Evolutionary conservation across 345 rosid genomes (phyloP).

Genomic region (Eucalyptus cloeziana): DNA sequence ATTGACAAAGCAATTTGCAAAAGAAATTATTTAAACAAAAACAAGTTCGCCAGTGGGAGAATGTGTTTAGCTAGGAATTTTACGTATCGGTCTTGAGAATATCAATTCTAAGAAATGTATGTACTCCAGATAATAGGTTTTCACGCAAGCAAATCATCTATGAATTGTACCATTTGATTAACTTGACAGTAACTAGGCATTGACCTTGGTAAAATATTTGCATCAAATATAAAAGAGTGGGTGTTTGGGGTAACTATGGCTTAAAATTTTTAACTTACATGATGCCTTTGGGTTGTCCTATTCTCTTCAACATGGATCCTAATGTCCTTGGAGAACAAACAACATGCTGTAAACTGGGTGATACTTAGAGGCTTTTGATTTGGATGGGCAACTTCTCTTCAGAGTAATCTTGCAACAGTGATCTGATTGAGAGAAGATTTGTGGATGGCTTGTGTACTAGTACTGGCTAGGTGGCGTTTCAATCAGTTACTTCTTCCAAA

Average conservation of each 20-base stretch:
- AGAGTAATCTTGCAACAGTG: too few relatives aligned
- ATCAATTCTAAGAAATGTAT: not conserved
- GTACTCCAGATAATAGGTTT: not conserved
- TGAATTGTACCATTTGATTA: not conserved
- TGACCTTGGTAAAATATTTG: not conserved
- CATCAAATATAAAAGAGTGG: not conserved
- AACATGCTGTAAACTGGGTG: too few relatives aligned
- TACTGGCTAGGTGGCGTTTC: too few relatives aligned
- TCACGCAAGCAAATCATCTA: not conserved
- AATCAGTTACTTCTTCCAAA: too few relatives aligned
- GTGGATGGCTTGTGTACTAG: too few relatives aligned
- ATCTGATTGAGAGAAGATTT: too few relatives aligned
- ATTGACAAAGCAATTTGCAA: not conserved
- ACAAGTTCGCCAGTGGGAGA: not conserved
- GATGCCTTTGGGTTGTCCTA: not conserved
- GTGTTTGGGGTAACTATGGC: not conserved
- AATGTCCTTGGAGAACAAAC: not conserved
- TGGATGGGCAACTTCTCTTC: too few relatives aligned
- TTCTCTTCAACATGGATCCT: not conserved
- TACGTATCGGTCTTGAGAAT: too few relatives aligned
- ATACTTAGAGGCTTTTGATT: too few relatives aligned
- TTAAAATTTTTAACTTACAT: not conserved
- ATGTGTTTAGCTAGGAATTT: not conserved
- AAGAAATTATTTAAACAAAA: not conserved
- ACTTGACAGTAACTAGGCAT: not conserved